phyloP scores from a whole-genome alignment of 1,284 basidiomycete species.

The Puccinia coronata region DNA sequence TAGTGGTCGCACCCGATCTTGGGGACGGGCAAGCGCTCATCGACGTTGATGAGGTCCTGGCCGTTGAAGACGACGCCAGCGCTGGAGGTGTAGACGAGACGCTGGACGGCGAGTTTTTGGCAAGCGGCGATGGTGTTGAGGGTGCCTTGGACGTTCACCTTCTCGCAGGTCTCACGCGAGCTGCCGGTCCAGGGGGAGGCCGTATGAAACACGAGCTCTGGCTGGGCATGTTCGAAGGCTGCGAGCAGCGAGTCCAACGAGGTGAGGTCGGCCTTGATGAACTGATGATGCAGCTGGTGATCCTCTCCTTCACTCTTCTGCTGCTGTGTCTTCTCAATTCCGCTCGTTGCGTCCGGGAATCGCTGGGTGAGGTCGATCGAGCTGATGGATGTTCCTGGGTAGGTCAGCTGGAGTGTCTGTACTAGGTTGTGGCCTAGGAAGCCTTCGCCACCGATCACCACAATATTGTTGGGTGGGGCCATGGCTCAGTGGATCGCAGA shows the following conservation, averaged over 20 bases:
- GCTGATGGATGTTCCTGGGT: too few species aligned
- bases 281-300: slow-evolving; percentile 66
- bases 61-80: slow-evolving; percentile 92
- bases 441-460: slow-evolving; percentile 87
- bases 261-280: slow-evolving; percentile 68
- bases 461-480: not conserved
- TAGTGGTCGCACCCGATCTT: slow-evolving; percentile 82
- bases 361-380: slow-evolving; percentile 74
- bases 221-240: slow-evolving; percentile 63
- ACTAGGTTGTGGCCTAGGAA: slow-evolving; percentile 90
- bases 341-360: slow-evolving; percentile 75
- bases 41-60: slow-evolving; percentile 72
- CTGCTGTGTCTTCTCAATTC: too few species aligned
- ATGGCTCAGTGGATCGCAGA: too few species aligned
- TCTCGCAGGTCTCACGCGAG: slow-evolving; percentile 74
- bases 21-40: slow-evolving; percentile 82
- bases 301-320: too few species aligned
- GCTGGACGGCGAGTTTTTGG: slow-evolving; percentile 70
- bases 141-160: slow-evolving; percentile 93
- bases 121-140: slow-evolving; percentile 80
- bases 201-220: slow-evolving; percentile 87
- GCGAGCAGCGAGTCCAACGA: not conserved
- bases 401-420: too few species aligned
- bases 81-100: slow-evolving; percentile 93
- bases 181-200: slow-evolving; percentile 79